phyloP scores from a whole-genome alignment of 169 alveolate genomes.

The Eimeria sp. region DNA sequence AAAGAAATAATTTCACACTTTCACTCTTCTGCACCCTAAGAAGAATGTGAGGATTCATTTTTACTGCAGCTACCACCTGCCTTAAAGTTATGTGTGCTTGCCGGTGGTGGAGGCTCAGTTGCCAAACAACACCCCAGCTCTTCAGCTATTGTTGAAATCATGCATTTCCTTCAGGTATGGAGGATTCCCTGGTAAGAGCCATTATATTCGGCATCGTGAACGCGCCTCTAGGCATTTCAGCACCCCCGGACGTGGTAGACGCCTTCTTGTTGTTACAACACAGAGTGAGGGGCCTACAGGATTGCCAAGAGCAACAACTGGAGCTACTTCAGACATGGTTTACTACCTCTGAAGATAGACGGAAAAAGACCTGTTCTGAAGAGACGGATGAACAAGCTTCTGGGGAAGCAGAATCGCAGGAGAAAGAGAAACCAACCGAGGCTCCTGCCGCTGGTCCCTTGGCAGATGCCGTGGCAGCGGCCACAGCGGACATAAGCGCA shows the following conservation, averaged over 20 bases:
- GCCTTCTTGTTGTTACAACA: constrained; percentile 27
- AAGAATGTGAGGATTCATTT: background rate
- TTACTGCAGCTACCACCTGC: background rate
- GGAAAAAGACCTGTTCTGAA: background rate
- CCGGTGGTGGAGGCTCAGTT: background rate
- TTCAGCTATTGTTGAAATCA: background rate
- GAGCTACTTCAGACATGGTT: constrained; percentile 11
- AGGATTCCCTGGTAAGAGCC: background rate
- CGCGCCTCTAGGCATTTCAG: constrained; percentile 3
- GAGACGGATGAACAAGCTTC: background rate
- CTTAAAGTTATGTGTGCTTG: background rate
- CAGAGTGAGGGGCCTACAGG: background rate
- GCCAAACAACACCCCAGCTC: background rate
- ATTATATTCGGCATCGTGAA: background rate
- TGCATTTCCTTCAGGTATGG: constrained; percentile 11
- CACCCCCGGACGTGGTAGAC: constrained; percentile 32
- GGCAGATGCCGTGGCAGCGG: constrained; percentile 34
- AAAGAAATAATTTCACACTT: too few species aligned
- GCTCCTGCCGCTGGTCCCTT: background rate
- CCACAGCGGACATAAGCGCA: constrained; percentile 8
- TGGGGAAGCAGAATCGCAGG: background rate
- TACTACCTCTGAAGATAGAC: background rate
- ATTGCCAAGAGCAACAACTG: constrained; percentile 15
- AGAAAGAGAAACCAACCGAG: background rate
- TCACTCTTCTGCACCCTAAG: background rate